Evolutionary conservation across 1,284 basidiomycete species (phyloP).

Genomic region (Athelia sp.): DNA sequence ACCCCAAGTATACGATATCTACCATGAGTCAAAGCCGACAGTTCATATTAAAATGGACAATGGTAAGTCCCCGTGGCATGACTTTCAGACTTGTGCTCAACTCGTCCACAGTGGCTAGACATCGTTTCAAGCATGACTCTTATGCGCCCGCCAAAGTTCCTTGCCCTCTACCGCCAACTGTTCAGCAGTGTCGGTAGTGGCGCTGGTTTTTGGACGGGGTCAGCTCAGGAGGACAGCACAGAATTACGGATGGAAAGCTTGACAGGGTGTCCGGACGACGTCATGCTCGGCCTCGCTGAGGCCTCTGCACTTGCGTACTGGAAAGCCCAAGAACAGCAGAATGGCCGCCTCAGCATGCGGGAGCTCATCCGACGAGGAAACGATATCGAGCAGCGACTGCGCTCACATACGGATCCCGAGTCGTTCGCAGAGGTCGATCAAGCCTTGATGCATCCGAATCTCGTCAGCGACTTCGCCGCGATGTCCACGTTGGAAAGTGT

Average conservation of each 20-base stretch:
- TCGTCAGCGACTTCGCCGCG: conserved; percentile 14
- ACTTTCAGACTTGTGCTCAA: conserved; percentile 3
- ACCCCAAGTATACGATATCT: conserved; percentile 52
- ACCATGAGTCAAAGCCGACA: conserved; percentile 47
- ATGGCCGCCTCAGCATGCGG: conserved; percentile 60
- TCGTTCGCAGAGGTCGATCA: conserved; percentile 25
- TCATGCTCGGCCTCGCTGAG: conserved; percentile 71
- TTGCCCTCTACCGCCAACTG: conserved; percentile 59
- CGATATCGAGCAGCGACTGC: conserved; percentile 58
- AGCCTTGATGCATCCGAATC: conserved; percentile 32
- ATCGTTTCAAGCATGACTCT: conserved; percentile 63
- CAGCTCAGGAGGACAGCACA: conserved; percentile 22
- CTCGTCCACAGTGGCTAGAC: conserved; percentile 60
- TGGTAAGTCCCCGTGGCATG: conserved; percentile 44
- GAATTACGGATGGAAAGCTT: conserved; percentile 57
- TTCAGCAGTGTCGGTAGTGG: conserved; percentile 36
- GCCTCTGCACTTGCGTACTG: conserved; percentile 70
- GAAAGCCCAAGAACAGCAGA: conserved; percentile 58
- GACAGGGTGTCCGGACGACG: conserved; percentile 71
- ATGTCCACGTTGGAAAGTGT: conserved; percentile 8
- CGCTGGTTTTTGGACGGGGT: conserved; percentile 29
- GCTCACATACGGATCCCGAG: conserved; percentile 28
- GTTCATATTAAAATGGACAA: conserved; percentile 60
- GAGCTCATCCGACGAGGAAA: conserved; percentile 66
- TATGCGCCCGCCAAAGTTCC: conserved; percentile 58